Evolutionary conservation across 495 filamentous ascomycete genomes (phyloP), one percentile per base, ranked within the genome.

Genomic region (Annulohypoxylon nitens): DNA sequence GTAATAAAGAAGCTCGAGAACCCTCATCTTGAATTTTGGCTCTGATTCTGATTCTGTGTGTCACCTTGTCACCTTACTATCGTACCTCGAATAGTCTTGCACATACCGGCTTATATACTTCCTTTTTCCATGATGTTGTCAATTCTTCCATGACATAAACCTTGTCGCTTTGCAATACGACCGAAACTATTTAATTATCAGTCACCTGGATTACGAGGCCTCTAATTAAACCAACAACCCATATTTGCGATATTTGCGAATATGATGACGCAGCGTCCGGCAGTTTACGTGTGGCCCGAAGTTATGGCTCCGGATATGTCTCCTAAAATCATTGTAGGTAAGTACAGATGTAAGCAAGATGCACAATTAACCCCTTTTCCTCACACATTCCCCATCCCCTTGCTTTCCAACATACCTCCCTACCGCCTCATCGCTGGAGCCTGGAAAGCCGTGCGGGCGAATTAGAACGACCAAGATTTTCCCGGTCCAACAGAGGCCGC

Each of bases 191-290:
- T 48, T 50, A 39, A 54, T 43, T 43, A 60, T 18, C 64, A 59
- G 1, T 47, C 37, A 48, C 33, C 37, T 58, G 4, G 37, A 47
- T 66, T 43, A 66, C 63, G 34, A 47, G 25, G 41, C 30, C 60
- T 12, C 45, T 63, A 51, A 51, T 63, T 23, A 50, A 51, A 50
- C 33, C 30, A 41, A 34, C 39, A 51, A 41, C 50, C 10, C 62
- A 47, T 14, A 66, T 11, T 12, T 37, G 36, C 30, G 30, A 30
- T 30, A 30, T 30, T 30, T 30, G 30, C 45, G 53, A 67, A 18
- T 9, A 74, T 57, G 66, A 74, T 60, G 67, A 67, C 58, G 51
- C 66, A 70, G 48, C 37, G 30, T 36, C 33, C 61, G 53, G 48
- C 50, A 36, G 58, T 41, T 63, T 41, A 74, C 71, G 61, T 67